Base-by-base conservation (phyloP, 352 stramenopile species). In the Phytophthora constricta region DNA sequence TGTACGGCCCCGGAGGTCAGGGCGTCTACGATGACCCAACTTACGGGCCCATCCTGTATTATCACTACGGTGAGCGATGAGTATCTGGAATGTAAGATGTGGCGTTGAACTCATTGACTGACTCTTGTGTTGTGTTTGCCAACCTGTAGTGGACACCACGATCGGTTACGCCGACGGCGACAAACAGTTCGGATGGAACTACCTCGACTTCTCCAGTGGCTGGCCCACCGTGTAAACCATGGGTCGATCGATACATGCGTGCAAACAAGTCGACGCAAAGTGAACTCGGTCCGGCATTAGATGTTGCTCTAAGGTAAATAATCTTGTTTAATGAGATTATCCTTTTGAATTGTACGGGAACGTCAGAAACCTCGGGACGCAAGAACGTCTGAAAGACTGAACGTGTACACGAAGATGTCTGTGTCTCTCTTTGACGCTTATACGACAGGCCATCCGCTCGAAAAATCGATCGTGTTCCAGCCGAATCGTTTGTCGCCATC, bases 401-500 rank as follows among this genome's bases (percentile, higher is more conserved):
- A 37, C 31, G 31, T 13, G 31, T 13, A 13, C 31, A 37, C n/a
- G n/a, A n/a, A n/a, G n/a, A n/a, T n/a, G n/a, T n/a, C n/a, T n/a
- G n/a, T n/a, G n/a, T n/a, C n/a, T n/a, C n/a, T n/a, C 13, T 34
- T n/a, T 0, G 16, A n/a, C 27, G 19, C 43, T 65, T 68, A 72
- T n/a, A 77, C 74, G 19, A 79, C 71, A 14, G 77, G 74, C 77
- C 77, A 85, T 0, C 77, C 77, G 14, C 64, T 77, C 11, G 70
- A 69, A 31, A 85, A 82, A 57, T 72, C 69, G 41, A 85, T 65
- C 45, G 61, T 74, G 65, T 85, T 85, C 76, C 76, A 85, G 43
- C 77, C 77, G 47, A 85, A 85, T 17, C 49, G 54, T 50, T 85
- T 85, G 58, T 80, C 47, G 7, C 77, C 77, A 41, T 85, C 77